phyloP scores from a whole-genome alignment of 1,284 basidiomycete species.

The Ceratobasidium sp. region DNA sequence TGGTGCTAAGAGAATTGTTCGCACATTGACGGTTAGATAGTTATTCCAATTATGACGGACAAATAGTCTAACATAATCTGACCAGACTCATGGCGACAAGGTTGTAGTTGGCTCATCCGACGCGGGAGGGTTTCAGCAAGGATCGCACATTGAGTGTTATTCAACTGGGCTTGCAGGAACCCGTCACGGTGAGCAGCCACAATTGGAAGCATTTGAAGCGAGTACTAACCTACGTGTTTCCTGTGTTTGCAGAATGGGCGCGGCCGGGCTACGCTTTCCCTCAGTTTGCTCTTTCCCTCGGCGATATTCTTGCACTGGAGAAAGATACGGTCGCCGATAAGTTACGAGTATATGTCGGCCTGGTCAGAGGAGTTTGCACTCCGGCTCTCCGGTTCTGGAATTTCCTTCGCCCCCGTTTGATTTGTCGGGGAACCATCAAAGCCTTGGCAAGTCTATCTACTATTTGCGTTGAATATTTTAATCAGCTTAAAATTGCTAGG shows the following conservation, averaged over 20 bases:
- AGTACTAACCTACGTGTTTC: background rate
- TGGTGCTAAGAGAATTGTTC: background rate
- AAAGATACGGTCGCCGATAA: no score
- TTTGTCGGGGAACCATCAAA: no score
- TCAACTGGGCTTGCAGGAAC: background rate
- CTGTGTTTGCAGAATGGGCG: background rate
- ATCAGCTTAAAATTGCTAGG: background rate
- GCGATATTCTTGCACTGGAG: background rate
- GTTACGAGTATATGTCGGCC: no score
- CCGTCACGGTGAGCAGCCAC: background rate
- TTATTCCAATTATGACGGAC: background rate
- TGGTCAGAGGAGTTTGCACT: no score
- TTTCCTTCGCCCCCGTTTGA: no score
- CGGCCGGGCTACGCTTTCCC: background rate
- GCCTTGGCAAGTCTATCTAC: no score
- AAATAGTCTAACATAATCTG: background rate
- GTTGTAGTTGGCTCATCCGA: background rate
- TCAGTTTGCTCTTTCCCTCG: background rate
- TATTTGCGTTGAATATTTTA: no score
- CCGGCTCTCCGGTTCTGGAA: no score
- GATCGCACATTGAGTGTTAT: background rate
- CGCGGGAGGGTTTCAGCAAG: background rate
- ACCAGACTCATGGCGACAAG: background rate
- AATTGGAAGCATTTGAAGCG: background rate
- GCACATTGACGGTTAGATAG: background rate